These are phyloP conservation scores for Ichthyophthirius multifiliis DNA, from an alignment of 169 alveolate species.

Conservation along the genomic window DNA sequence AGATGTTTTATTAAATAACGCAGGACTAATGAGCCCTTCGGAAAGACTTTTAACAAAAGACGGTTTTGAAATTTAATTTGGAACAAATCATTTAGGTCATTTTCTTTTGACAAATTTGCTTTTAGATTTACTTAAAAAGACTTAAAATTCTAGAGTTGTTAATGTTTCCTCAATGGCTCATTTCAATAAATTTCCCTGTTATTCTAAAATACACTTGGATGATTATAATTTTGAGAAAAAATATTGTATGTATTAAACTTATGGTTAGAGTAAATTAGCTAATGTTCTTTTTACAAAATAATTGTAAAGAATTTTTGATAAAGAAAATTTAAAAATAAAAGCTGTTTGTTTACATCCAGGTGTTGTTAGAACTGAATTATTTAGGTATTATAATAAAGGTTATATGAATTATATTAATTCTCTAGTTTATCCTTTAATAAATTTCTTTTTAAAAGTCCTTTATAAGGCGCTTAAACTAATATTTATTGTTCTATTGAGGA, in stretches of 20 bases:
- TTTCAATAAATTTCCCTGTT: background rate
- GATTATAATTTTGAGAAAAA: background rate
- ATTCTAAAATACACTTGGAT: background rate
- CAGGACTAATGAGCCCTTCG: conserved; percentile 68
- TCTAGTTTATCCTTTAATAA: background rate
- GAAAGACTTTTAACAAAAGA: conserved; percentile 18
- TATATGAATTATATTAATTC: background rate
- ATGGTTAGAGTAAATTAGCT: conserved; percentile 1
- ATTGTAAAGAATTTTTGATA: conserved; percentile 20
- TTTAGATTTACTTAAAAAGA: conserved; percentile 34
- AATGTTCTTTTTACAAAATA: conserved; percentile 45
- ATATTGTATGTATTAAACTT: background rate
- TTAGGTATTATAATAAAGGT: background rate
- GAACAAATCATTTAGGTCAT: conserved; percentile 70
- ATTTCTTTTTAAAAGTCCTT: conserved; percentile 33
- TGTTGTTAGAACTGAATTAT: conserved; percentile 43
- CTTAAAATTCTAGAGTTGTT: conserved; percentile 44
- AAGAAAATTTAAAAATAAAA: conserved; percentile 8
- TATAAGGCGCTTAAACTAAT: conserved; percentile 56
- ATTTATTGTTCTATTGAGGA: conserved; percentile 42
- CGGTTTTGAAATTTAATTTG: conserved; percentile 57
- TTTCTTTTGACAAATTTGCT: conserved; percentile 49
- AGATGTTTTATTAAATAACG: conserved; percentile 76
- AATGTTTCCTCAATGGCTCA: conserved; percentile 65
- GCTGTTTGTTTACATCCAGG: conserved; percentile 67